Base-by-base conservation (phyloP, 2,329 filamentous ascomycete species). In the Pseudogymnoascus sp. region DNA sequence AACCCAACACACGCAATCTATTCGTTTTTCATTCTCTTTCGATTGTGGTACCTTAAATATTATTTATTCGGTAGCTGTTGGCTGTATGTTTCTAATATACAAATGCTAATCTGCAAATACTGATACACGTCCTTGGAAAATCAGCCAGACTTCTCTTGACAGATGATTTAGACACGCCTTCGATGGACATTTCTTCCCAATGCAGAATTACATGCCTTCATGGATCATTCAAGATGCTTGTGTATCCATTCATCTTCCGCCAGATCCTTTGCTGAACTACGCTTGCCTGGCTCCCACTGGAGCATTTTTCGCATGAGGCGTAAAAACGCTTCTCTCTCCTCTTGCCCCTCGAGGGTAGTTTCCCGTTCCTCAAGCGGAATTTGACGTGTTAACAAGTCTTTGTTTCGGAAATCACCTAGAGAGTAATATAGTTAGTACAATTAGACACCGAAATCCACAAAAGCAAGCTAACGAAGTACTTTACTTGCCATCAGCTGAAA, bases 301-400 rank as follows among this genome's bases (percentile, higher is more conserved):
- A 74, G 63, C 71, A 72, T 74, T 43, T 64, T 64, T 9, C 39
- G 39, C 15, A 69, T 61, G 58, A 73, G 70, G 12, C 66, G 61
- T n/a, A 73, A 57, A 36, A 73, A 74, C 3, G 66, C 60, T 39
- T 61, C 35, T 59, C 70, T 70, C 15, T 73, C 70, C 15, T 70
- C 64, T n/a, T 33, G n/a, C 12, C 47, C 47, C n/a, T 74, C 64
- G 3, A 78, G 70, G 28, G 60, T 70, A 1, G 64, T 75, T 61
- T 78, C 76, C 39, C 66, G 71, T 15, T 74, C 25, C 33, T 76
- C 70, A 1, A 79, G 70, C 2, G 72, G 67, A n/a, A 62, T 63
- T 0, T 6, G 62, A 7, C 67, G 62, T 5, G 60, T 65, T 8
- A 75, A 20, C 58, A 62, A 33, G 33, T 33, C 18, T 33, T 18